These are phyloP conservation scores for Helenozyma baotianmanensis DNA, from an alignment of 805 yeast species.

Conservation along the genomic window DNA sequence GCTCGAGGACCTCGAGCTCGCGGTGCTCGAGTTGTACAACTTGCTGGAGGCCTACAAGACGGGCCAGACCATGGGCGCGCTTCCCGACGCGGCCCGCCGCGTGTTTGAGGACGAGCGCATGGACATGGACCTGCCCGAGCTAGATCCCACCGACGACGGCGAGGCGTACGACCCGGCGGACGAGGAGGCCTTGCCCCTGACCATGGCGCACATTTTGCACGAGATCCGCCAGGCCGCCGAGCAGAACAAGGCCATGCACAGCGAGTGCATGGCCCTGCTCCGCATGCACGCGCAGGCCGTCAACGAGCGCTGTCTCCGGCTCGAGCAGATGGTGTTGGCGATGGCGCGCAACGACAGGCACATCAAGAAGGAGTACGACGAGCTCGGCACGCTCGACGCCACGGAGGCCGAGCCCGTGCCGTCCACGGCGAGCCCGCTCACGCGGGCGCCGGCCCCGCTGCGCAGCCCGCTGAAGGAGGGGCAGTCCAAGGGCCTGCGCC, in stretches of 20 bases:
- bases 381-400: too few species aligned
- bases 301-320: background rate
- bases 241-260: background rate
- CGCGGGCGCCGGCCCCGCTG: too few species aligned
- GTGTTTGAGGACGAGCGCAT: background rate
- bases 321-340: background rate
- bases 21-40: conserved; percentile 25
- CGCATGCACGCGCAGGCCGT: conserved; percentile 1
- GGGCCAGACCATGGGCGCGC: conserved; percentile 12
- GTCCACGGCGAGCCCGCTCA: too few species aligned
- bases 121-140: background rate
- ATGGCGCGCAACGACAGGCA: background rate
- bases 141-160: background rate
- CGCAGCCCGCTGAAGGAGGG: too few species aligned
- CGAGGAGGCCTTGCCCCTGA: background rate
- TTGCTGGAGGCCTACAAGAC: conserved; percentile 28
- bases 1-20: conserved; percentile 24
- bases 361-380: background rate
- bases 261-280: conserved; percentile 1
- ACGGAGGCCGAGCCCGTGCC: too few species aligned
- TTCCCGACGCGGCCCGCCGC: background rate
- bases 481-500: background rate
- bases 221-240: background rate
- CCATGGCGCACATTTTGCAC: background rate
- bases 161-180: too few species aligned